These are phyloP conservation scores for Eutypa lata DNA, from an alignment of 2,329 filamentous ascomycete species.

Conservation along the genomic window DNA sequence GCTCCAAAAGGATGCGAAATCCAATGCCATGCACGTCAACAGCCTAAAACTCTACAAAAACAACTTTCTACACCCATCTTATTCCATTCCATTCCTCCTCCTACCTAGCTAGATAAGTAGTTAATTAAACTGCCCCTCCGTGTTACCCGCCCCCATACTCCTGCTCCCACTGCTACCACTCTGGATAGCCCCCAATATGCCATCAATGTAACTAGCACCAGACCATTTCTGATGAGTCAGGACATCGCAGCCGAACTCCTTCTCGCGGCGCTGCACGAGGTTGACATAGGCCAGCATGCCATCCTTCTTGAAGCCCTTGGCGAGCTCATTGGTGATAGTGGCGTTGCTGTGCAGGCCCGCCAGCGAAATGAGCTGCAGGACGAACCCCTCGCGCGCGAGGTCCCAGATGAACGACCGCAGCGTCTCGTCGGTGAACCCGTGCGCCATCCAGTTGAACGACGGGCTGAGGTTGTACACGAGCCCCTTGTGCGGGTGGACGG, in stretches of 20 bases:
- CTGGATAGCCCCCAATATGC: constrained; percentile 84
- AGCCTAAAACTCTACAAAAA: background rate
- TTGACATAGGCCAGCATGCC: constrained; percentile 99
- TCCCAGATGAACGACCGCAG: constrained; percentile 96
- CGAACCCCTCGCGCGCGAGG: constrained; percentile 81
- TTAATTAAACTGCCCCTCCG: constrained; percentile 64
- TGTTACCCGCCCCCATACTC: constrained; percentile 95
- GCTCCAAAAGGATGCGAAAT: background rate
- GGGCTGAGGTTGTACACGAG: constrained; percentile 96
- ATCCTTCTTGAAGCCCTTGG: constrained; percentile 77
- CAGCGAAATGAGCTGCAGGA: constrained; percentile 64
- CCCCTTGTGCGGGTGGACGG: constrained; percentile 71
- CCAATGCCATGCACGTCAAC: background rate
- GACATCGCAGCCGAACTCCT: constrained; percentile 88
- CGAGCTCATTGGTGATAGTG: constrained; percentile 68
- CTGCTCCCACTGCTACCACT: constrained; percentile 85
- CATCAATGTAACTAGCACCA: constrained; percentile 72
- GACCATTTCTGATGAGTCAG: constrained; percentile 90
- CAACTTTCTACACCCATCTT: background rate
- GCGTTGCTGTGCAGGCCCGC: constrained; percentile 66
- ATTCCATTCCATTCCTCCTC: background rate
- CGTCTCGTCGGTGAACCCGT: constrained; percentile 81
- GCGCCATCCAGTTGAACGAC: constrained; percentile 97
- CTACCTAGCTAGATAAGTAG: too few species aligned
- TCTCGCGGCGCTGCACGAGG: constrained; percentile 82